A percentile compares a stretch with the other conserved stretches of the same genome.
Conservation (phyloP, 2,329 filamentous ascomycete genomes). For the Sporothrix variecibatus region DNA sequence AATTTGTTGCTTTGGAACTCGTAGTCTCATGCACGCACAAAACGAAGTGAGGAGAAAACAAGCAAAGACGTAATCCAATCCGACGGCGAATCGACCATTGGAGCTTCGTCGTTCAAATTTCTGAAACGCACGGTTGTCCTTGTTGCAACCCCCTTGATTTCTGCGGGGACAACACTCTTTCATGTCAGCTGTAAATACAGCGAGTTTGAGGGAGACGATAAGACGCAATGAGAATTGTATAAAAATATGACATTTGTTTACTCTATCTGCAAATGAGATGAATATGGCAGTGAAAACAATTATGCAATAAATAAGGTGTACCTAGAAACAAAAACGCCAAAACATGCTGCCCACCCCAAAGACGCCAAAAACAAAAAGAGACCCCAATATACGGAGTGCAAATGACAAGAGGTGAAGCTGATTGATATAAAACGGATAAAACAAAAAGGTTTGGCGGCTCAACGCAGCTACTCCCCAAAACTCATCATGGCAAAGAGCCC, state of each 20-base stretch:
- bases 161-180: background rate
- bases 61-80: background rate
- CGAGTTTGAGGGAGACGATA: background rate
- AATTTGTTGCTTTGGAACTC: constrained; percentile 5
- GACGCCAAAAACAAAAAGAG: background rate
- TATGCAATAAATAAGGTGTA: background rate
- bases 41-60: background rate
- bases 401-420: background rate
- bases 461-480: constrained; percentile 23
- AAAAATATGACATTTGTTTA: background rate
- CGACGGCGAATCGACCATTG: background rate
- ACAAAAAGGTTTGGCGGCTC: background rate
- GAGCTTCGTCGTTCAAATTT: background rate
- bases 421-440: constrained; percentile 1
- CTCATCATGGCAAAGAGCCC: constrained; percentile 43
- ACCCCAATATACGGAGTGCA: background rate
- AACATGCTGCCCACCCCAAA: background rate
- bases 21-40: background rate
- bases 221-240: background rate
- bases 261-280: background rate
- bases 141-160: constrained; percentile 1
- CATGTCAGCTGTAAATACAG: background rate
- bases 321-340: background rate
- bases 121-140: constrained; percentile 22
- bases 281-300: too few relatives aligned